Evolutionary conservation across 2,329 filamentous ascomycete species (phyloP).

Genomic region (Beauveria rudraprayagi): DNA sequence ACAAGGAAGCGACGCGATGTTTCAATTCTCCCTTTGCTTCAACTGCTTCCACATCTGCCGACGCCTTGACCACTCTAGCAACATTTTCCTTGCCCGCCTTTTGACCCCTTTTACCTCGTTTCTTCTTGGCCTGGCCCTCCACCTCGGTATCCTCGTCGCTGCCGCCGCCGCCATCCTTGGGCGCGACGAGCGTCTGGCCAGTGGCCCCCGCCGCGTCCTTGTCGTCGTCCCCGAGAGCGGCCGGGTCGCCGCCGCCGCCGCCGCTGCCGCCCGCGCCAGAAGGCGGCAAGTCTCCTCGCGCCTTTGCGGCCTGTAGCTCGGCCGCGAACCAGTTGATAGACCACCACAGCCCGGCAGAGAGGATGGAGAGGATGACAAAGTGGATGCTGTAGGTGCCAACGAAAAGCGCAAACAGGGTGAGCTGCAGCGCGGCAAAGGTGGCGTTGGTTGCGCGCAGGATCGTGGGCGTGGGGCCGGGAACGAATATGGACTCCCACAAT

Average conservation of each 20-base stretch:
- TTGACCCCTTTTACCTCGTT: slow-evolving; percentile 14
- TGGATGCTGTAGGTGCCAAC: slow-evolving; percentile 80
- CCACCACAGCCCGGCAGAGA: slow-evolving; percentile 81
- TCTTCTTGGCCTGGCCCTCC: slow-evolving; percentile 23
- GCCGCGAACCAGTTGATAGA: slow-evolving; percentile 94
- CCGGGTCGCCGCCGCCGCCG: neutral
- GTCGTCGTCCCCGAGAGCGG: slow-evolving; percentile 21
- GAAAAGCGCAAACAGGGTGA: slow-evolving; percentile 68
- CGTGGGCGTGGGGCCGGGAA: slow-evolving; percentile 78
- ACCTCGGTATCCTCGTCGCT: slow-evolving; percentile 39
- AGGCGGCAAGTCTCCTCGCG: slow-evolving; percentile 22
- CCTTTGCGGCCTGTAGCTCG: slow-evolving; percentile 44
- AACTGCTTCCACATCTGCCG: slow-evolving; percentile 33
- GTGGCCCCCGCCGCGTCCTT: neutral
- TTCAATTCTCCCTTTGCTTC: slow-evolving; percentile 40
- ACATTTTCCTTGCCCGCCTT: slow-evolving; percentile 10
- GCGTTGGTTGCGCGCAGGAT: slow-evolving; percentile 85
- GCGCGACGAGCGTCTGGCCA: slow-evolving; percentile 9
- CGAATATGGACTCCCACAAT: slow-evolving; percentile 90
- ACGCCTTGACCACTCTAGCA: slow-evolving; percentile 14
- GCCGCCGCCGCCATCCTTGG: slow-evolving; percentile 26
- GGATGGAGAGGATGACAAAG: slow-evolving; percentile 71
- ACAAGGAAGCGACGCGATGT: slow-evolving; percentile 31
- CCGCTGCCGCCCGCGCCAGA: neutral
- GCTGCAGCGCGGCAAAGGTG: slow-evolving; percentile 78